These are phyloP conservation scores for Globisporangium takayamanum DNA, from an alignment of 352 stramenopile species.

Conservation along the genomic window DNA sequence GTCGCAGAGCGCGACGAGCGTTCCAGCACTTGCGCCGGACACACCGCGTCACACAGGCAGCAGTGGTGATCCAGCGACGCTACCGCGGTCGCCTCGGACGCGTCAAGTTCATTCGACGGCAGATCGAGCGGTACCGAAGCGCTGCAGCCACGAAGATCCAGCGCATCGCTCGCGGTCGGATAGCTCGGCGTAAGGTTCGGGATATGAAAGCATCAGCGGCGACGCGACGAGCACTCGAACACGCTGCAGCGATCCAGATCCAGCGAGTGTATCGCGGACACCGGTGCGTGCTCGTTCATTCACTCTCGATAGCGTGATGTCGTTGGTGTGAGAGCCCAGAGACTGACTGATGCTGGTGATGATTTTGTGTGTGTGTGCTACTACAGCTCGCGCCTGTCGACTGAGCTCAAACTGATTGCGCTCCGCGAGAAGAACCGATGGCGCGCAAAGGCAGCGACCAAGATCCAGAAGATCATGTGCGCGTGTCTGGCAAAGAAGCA, in stretches of 20 bases:
- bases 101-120: constrained; percentile 49
- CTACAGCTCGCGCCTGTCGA: constrained; percentile 45
- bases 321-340: not conserved
- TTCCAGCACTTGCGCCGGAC: constrained; percentile 19
- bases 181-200: constrained; percentile 25
- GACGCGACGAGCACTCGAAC: constrained; percentile 23
- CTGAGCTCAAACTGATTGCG: constrained; percentile 57
- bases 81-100: constrained; percentile 64
- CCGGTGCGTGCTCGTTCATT: constrained; percentile 18
- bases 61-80: constrained; percentile 52
- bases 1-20: constrained; percentile 36
- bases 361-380: constrained; percentile 3
- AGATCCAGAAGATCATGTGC: constrained; percentile 57
- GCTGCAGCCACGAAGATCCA: constrained; percentile 53
- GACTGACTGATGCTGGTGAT: not conserved
- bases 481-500: constrained; percentile 33
- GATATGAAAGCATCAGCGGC: constrained; percentile 27
- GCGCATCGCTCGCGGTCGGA: constrained; percentile 30
- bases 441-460: constrained; percentile 45
- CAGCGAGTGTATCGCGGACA: constrained; percentile 71
- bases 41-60: constrained; percentile 30
- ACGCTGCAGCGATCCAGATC: constrained; percentile 44
- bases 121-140: constrained; percentile 44
- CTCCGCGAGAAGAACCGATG: constrained; percentile 52
- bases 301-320: not conserved